phyloP scores from a whole-genome alignment of 1,284 basidiomycete genomes.

The Tilletiaria anomala region DNA sequence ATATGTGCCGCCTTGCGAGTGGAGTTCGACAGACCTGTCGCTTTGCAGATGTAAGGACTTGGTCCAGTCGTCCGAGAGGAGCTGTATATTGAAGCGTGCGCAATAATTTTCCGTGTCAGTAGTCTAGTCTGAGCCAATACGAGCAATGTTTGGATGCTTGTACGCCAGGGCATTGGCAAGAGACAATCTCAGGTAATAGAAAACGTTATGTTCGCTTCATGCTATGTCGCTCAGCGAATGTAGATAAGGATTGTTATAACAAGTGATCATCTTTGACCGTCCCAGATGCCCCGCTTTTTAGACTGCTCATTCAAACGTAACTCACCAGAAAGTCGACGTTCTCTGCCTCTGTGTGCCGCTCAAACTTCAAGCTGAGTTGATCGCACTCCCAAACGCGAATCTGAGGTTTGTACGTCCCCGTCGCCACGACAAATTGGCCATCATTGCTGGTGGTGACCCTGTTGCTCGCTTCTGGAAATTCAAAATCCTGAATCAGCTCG shows the following conservation, averaged over 20 bases:
- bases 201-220: too few relatives aligned
- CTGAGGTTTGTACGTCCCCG: conserved; percentile 95
- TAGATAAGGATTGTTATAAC: too few relatives aligned
- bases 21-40: conserved; percentile 84
- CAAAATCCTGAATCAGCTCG: conserved; percentile 60
- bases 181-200: too few relatives aligned
- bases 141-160: too few relatives aligned
- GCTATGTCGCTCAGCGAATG: too few relatives aligned
- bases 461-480: conserved; percentile 91
- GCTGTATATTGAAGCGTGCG: too few relatives aligned
- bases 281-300: too few relatives aligned
- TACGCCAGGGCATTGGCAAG: too few relatives aligned
- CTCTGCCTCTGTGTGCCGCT: conserved; percentile 87
- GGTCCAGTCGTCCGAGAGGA: conserved; percentile 96
- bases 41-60: conserved; percentile 93
- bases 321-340: conserved; percentile 95
- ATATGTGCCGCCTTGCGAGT: conserved; percentile 84
- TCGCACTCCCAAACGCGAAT: conserved; percentile 91
- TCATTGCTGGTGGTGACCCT: conserved; percentile 78
- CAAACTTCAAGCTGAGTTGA: conserved; percentile 85
- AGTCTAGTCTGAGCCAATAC: too few relatives aligned
- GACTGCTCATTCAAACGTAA: too few relatives aligned
- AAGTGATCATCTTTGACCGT: too few relatives aligned
- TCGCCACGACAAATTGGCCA: conserved; percentile 80
- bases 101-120: too few relatives aligned